These are phyloP conservation scores for Saccharomyces hybrid DNA, from an alignment of 1,139 yeast species.

Conservation along the genomic window DNA sequence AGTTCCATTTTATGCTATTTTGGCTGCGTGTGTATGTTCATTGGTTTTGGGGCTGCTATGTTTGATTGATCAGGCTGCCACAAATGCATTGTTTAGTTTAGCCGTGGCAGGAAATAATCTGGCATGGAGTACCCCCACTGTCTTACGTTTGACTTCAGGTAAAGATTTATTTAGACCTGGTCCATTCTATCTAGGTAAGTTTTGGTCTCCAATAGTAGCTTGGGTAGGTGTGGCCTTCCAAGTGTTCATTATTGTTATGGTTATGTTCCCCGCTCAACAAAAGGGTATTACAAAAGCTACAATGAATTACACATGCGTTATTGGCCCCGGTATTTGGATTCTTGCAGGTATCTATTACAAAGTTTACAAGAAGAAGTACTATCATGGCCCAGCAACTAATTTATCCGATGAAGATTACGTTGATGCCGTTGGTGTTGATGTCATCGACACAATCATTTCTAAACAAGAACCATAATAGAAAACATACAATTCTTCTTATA, in stretches of 20 bases:
- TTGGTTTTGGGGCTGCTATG: slow-evolving; percentile 50
- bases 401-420: slow-evolving; percentile 23
- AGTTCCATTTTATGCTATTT: slow-evolving; percentile 57
- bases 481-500: slow-evolving; percentile 1
- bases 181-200: slow-evolving; percentile 51
- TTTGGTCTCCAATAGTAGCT: slow-evolving; percentile 40
- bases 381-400: slow-evolving; percentile 42
- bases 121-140: slow-evolving; percentile 54
- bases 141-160: slow-evolving; percentile 42
- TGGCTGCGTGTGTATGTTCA: slow-evolving; percentile 43
- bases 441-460: slow-evolving; percentile 24
- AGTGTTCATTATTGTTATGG: slow-evolving; percentile 39
- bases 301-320: slow-evolving; percentile 58
- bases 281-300: slow-evolving; percentile 35
- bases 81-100: slow-evolving; percentile 52
- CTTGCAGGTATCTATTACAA: slow-evolving; percentile 41
- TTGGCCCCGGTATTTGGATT: slow-evolving; percentile 44
- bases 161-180: slow-evolving; percentile 53
- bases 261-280: slow-evolving; percentile 42
- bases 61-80: slow-evolving; percentile 51
- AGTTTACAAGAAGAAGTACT: slow-evolving; percentile 41
- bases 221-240: slow-evolving; percentile 34
- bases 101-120: slow-evolving; percentile 55
- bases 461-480: slow-evolving; percentile 5
- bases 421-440: slow-evolving; percentile 23